These are phyloP conservation scores for Amphirosellinia nigrospora DNA, from an alignment of 495 filamentous ascomycete genomes.

Conservation along the genomic window DNA sequence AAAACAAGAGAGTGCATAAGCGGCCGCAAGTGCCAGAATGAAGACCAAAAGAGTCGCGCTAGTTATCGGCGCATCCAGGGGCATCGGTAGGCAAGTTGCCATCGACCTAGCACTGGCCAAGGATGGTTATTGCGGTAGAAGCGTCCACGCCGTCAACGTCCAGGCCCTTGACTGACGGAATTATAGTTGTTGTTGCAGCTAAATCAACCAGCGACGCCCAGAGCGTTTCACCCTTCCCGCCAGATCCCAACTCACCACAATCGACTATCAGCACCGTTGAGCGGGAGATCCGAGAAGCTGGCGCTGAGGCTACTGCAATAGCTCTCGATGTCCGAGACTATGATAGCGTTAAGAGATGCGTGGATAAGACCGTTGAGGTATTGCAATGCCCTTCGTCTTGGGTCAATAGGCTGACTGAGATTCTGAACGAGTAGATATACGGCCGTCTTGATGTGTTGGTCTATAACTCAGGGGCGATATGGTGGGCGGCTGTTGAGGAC, in stretches of 20 bases:
- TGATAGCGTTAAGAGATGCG: constrained; percentile 65
- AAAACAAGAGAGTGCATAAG: not conserved
- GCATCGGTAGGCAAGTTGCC: constrained; percentile 80
- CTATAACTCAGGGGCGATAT: constrained; percentile 88
- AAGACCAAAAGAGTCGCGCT: constrained; percentile 60
- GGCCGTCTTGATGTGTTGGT: constrained; percentile 72
- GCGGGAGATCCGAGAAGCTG: constrained; percentile 73
- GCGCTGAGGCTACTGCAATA: constrained; percentile 69
- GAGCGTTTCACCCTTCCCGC: constrained; percentile 67
- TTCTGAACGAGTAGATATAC: constrained; percentile 49
- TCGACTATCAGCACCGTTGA: constrained; percentile 87
- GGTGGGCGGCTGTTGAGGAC: constrained; percentile 76
- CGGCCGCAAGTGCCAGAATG: not conserved
- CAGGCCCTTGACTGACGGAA: constrained; percentile 4
- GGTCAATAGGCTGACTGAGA: not conserved
- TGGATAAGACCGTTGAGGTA: constrained; percentile 65
- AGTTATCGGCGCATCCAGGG: constrained; percentile 75
- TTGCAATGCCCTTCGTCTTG: not conserved
- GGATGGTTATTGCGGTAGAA: constrained; percentile 70
- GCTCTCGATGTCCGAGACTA: constrained; percentile 72
- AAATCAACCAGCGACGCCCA: constrained; percentile 74
- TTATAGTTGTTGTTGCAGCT: constrained; percentile 77
- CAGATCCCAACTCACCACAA: constrained; percentile 76
- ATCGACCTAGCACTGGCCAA: constrained; percentile 67
- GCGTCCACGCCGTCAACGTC: not conserved